These are phyloP conservation scores for Chaetothyriales sp. DNA, from an alignment of 2,329 filamentous ascomycete species.

Conservation along the genomic window DNA sequence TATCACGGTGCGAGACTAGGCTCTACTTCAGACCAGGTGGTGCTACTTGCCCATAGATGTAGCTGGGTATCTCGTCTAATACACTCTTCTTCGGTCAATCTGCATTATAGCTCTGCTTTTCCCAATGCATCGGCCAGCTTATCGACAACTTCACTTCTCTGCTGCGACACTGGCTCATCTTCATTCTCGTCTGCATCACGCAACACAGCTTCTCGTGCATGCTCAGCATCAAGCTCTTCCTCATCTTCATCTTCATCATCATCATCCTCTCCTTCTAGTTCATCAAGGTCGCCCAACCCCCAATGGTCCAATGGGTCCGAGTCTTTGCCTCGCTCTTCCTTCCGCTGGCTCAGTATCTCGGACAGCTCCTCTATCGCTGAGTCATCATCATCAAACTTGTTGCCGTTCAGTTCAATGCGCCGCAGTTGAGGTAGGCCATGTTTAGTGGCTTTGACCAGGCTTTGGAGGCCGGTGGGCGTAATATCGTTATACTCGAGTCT, in stretches of 20 bases:
- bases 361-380: slow-evolving; percentile 52
- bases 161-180: slow-evolving; percentile 52
- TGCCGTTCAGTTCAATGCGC: slow-evolving; percentile 87
- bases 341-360: slow-evolving; percentile 58
- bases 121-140: slow-evolving; percentile 59
- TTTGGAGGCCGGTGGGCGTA: slow-evolving; percentile 56
- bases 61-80: not conserved
- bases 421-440: slow-evolving; percentile 57
- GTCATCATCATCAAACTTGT: slow-evolving; percentile 84
- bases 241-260: slow-evolving; percentile 55
- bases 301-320: slow-evolving; percentile 63
- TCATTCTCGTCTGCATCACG: slow-evolving; percentile 54
- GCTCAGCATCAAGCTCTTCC: slow-evolving; percentile 50
- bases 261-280: slow-evolving; percentile 60
- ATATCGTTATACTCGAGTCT: slow-evolving; percentile 93
- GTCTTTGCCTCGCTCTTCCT: slow-evolving; percentile 48
- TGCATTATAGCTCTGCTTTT: slow-evolving; percentile 40
- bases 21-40: too few relatives aligned
- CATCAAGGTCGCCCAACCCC: slow-evolving; percentile 73
- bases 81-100: not conserved
- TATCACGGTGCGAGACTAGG: too few relatives aligned
- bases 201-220: slow-evolving; percentile 55
- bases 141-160: slow-evolving; percentile 66
- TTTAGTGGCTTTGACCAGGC: slow-evolving; percentile 53
- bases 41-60: not conserved